Evolutionary conservation across 2,329 filamentous ascomycete genomes (phyloP), one percentile per base, ranked within the genome.

Genomic region (Claviceps capensis): DNA sequence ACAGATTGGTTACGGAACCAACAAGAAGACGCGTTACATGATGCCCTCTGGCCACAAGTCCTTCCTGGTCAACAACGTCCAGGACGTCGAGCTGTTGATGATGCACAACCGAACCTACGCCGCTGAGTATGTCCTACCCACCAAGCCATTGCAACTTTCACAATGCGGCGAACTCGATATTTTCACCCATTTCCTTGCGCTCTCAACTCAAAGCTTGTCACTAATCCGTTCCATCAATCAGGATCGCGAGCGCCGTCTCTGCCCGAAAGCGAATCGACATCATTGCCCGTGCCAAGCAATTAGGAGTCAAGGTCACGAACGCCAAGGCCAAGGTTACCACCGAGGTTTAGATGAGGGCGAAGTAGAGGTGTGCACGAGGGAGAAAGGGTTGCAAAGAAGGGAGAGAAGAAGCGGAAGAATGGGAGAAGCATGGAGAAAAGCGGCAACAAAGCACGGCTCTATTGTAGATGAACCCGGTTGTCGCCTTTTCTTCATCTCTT

Each of bases 31-130:
- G 71, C 85, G 88, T 70, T 91, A 94, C 82, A 85, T 97, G 85
- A 95, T 89, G 81, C 93, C 93, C 72, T 95, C 89, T 67, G 93
- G 93, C 77, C 91, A 97, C 86, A 97, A 96, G 85, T 88, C 91
- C 62, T 98, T 98, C 86, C 83, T 97, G 70, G 93, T 98, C 78
- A 88, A 85, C 85, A 98, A 98, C 82, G 74, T 82, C 74, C 82
- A 85, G 72, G 93, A 98, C 66, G 85, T 98, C 69, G 91, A 98
- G 75, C 86, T 98, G 59, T 85, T 98, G 69, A 81, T 98, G 67
- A 98, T 98, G 93, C 93, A 98, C 86, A 97, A 97, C 88, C 85
- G 86, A 73, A 95, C 89, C 75, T 96, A 88, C 77, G 93, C 93
- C 72, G 93, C 93, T 71, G 93, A 98, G 90, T 96, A 89, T 66